Evolutionary conservation across 176 grass and related monocot genomes (phyloP), one percentile per base, ranked within the genome.

Genomic region (Aechmea fasciata): DNA sequence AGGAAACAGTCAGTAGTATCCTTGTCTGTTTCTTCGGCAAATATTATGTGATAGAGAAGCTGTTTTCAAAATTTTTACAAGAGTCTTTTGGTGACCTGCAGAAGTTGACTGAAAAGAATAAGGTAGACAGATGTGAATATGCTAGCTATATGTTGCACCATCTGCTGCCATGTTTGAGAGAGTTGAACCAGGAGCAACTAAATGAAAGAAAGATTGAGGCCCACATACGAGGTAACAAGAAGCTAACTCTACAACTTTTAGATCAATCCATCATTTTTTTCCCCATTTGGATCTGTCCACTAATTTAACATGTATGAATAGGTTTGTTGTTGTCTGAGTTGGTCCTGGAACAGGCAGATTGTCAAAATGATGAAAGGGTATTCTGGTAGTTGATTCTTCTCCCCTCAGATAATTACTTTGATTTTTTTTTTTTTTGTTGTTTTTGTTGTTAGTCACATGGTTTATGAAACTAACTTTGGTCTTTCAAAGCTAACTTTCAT

Each of bases 131-230:
- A 20, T 22, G 28, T 67, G 57, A 67, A 51, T 73, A 84, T 47
- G 75, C 77, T 9, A 81, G 63, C 24, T 94, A 94, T 50, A 28
- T 86, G 14, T 73, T 94, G 74, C 65, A 84, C 54, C 73, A 87
- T 63, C 61, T 94, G 63, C 23, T 90, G 15, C 90, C 90, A 55
- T 78, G 68, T 80, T 68, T 94, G 67, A 80, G 13, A 57, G 51
- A 80, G 2, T 23, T 90, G 6, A 87, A 84, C 71, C 57, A 68
- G 25, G 81, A 90, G 12, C 90, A 94, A 51, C 73, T 79, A 71
- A 13, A 64, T 50, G 90, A 90, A 81, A 83, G n/a, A 75, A 57
- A 77, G 73, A 52, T 73, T 6, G 90, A 94, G 59, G 86, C 86
- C 11, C 29, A 65, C 12, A 77, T 80, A 71, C 66, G 15, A 94